Evolutionary conservation across 2,329 filamentous ascomycete genomes (phyloP), one percentile per base, ranked within the genome.

Genomic region (Thyridium curvatum): DNA sequence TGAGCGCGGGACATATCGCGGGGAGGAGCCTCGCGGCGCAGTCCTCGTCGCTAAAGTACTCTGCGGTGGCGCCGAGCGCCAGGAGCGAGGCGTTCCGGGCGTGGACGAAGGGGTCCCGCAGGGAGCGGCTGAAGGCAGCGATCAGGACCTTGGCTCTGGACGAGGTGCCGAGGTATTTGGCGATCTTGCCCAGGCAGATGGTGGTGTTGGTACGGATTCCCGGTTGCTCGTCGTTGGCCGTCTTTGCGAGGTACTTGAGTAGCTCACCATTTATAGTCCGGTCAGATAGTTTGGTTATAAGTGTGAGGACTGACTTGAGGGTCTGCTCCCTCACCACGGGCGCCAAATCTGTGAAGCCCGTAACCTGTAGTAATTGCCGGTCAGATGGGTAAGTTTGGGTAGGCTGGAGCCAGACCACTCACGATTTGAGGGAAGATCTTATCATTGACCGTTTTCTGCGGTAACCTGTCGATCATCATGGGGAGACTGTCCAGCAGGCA

Each of bases 161-260:
- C 47, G 86, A 72, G 2, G 76, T 70, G 2, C 88, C 87, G 1
- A 98, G 70, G 52, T 94, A 85, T 51, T 88, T 90, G 12, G 93
- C 90, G 50, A 98, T 96, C 55, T 96, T 97, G 16, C 93, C 93
- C 1, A 98, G 66, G 56, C 91, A 97, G 40, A 98, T 98, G 2
- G 93, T 98, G 0, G 93, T 98, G 58, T 98, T 98, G 8, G 93
- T 98, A 45, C 93, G 79, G 48, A 98, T 98, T 1, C 93, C 93
- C 1, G 93, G 89, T 54, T 98, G 91, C 52, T 97, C 93, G 46
- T 98, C 93, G 52, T 97, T 98, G 34, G 93, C 89, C 2, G 91
- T 96, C 60, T 94, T 96, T 32, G 93, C 93, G 18, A 98, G 73
- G 54, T 94, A 84, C 51, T 85, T 86, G 16, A 98, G 68, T 10